A percentile compares a stretch with the other conserved stretches of the same genome.
These are phyloP conservation scores for Vitis hybrid DNA, from an alignment of 177 flowering plant genomes.

Conservation along the genomic window DNA sequence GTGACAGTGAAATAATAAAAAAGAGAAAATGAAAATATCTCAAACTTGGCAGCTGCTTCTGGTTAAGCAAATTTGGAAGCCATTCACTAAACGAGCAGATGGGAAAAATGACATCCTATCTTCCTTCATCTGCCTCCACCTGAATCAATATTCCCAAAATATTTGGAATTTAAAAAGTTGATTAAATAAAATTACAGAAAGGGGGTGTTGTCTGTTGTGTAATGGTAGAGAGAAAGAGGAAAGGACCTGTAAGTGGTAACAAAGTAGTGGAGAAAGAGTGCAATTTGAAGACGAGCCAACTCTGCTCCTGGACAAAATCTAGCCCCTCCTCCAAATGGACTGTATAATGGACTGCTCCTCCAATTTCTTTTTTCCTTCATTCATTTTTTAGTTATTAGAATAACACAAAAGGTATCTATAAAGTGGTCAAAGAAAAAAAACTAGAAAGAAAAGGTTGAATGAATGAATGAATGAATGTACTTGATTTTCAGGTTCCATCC, in stretches of 20 bases:
- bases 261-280: conserved; percentile 75
- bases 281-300: conserved; percentile 81
- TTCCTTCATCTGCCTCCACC: conserved; percentile 77
- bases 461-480: conserved; percentile 16
- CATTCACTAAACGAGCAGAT: conserved; percentile 82
- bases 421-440: too few relatives aligned
- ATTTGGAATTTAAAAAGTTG: not conserved
- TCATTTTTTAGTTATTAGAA: not conserved
- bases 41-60: conserved; percentile 10
- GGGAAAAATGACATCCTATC: conserved; percentile 86
- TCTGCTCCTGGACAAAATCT: conserved; percentile 93
- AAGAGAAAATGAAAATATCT: too few relatives aligned
- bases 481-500: conserved; percentile 80
- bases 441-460: not conserved
- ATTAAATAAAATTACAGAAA: too few relatives aligned
- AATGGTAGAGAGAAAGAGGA: not conserved
- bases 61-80: conserved; percentile 52
- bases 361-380: conserved; percentile 75
- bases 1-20: too few relatives aligned
- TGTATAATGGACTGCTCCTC: conserved; percentile 64
- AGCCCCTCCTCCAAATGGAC: conserved; percentile 89
- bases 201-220: too few relatives aligned
- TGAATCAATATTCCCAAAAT: conserved; percentile 12
- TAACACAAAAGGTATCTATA: too few relatives aligned
- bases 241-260: conserved; percentile 52